These are phyloP conservation scores for Suillus discolor DNA, from an alignment of 768 basidiomycete species.

Conservation along the genomic window DNA sequence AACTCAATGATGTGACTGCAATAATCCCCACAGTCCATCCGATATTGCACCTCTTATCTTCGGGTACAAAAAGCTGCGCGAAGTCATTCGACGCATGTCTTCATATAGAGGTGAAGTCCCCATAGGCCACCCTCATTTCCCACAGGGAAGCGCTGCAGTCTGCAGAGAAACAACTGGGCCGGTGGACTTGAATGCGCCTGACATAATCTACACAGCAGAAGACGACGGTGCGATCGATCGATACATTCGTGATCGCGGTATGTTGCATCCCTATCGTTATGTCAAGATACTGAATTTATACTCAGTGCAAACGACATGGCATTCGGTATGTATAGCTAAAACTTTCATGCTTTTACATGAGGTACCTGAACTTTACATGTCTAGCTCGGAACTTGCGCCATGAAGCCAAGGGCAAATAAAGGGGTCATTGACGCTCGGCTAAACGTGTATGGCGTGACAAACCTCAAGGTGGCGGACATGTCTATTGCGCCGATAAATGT, in stretches of 20 bases:
- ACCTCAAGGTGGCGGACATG: constrained; percentile 61
- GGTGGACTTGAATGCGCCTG: constrained; percentile 27
- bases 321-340: constrained; percentile 37
- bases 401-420: constrained; percentile 58
- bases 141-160: constrained; percentile 29
- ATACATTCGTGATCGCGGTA: constrained; percentile 25
- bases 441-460: constrained; percentile 61
- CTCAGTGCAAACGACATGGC: constrained; percentile 47
- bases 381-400: constrained; percentile 67
- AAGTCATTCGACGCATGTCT: constrained; percentile 42
- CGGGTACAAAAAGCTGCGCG: constrained; percentile 31
- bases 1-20: not conserved
- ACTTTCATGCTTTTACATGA: not conserved
- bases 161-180: constrained; percentile 22
- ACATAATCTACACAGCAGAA: constrained; percentile 35
- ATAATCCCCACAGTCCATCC: constrained; percentile 17
- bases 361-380: constrained; percentile 22
- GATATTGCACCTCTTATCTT: constrained; percentile 30
- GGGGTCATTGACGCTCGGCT: constrained; percentile 64
- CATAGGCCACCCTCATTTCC: constrained; percentile 18
- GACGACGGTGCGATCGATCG: constrained; percentile 39
- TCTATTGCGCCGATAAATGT: constrained; percentile 40
- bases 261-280: not conserved
- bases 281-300: not conserved
- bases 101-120: constrained; percentile 37